A percentile compares a stretch with the other conserved stretches of the same genome.
These are phyloP conservation scores for Ceratopteris richardii DNA, from an alignment of 75 land plant species.

Conservation along the genomic window DNA sequence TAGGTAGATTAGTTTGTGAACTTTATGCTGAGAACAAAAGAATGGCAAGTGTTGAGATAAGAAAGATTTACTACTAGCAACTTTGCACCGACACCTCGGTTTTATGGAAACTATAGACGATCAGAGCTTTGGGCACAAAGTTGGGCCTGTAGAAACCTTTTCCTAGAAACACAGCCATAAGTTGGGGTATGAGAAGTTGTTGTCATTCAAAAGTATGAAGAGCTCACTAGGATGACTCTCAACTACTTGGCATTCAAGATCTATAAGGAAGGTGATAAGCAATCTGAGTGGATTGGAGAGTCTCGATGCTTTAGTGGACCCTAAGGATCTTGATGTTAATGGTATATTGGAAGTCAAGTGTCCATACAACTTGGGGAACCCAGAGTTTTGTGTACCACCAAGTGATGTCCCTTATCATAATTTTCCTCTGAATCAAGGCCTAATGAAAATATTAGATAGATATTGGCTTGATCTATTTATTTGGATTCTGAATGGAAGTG, in stretches of 20 bases:
- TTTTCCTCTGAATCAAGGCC: slow-evolving; percentile 84
- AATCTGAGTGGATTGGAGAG: slow-evolving; percentile 69
- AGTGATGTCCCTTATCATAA: slow-evolving; percentile 64
- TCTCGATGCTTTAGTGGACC: slow-evolving; percentile 86
- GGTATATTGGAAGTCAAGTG: slow-evolving; percentile 95
- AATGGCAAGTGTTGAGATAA: slow-evolving; percentile 22
- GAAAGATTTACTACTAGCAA: slow-evolving; percentile 30
- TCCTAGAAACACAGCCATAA: slow-evolving; percentile 48
- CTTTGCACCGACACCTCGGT: slow-evolving; percentile 23
- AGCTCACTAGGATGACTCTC: slow-evolving; percentile 69
- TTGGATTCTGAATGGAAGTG: slow-evolving; percentile 85
- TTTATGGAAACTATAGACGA: slow-evolving; percentile 17
- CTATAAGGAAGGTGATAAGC: slow-evolving; percentile 44
- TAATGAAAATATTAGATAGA: slow-evolving; percentile 65
- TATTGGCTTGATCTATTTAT: slow-evolving; percentile 90
- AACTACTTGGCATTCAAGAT: slow-evolving; percentile 57
- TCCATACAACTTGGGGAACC: slow-evolving; percentile 83
- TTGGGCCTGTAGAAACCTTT: slow-evolving; percentile 26
- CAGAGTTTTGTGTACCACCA: slow-evolving; percentile 75
- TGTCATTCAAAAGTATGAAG: slow-evolving; percentile 71
- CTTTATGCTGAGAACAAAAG: slow-evolving; percentile 23
- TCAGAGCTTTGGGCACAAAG: slow-evolving; percentile 29
- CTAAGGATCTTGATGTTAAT: slow-evolving; percentile 25
- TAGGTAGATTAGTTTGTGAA: too few species aligned
- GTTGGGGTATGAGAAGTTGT: slow-evolving; percentile 80